Percentiles rank a stretch among this genome's conserved stretches.
Conservation (phyloP, 176 grass and related monocot genomes). For the Avena sativa region DNA sequence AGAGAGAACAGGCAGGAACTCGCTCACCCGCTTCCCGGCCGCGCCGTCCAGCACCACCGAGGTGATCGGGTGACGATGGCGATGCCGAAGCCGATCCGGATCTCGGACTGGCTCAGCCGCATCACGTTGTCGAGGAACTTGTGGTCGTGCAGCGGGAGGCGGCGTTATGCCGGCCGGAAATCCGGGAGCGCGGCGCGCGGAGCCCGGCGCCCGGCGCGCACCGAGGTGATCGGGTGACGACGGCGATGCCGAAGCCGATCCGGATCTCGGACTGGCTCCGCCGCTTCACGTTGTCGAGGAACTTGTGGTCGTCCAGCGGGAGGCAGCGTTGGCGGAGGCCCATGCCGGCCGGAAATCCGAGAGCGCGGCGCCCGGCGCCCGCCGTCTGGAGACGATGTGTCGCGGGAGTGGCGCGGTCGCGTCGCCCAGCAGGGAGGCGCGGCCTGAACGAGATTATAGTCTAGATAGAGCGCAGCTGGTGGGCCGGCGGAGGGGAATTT, state of each 20-base stretch:
- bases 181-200: too few species aligned
- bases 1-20: constrained; percentile 83
- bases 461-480: too few species aligned
- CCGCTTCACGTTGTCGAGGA: too few species aligned
- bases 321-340: constrained; percentile 27
- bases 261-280: too few species aligned
- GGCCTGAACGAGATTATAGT: too few species aligned
- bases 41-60: constrained; percentile 57
- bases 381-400: not conserved
- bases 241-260: too few species aligned
- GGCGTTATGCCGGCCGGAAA: not conserved
- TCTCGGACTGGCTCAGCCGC: constrained; percentile 26
- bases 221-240: too few species aligned
- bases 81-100: constrained; percentile 79
- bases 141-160: constrained; percentile 50
- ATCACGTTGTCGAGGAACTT: constrained; percentile 91
- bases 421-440: too few species aligned
- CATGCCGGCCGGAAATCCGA: constrained; percentile 36
- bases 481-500: too few species aligned
- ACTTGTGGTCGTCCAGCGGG: too few species aligned
- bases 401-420: constrained; percentile 52
- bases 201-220: too few species aligned
- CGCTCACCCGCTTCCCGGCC: constrained; percentile 73
- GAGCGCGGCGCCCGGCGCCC: constrained; percentile 30
- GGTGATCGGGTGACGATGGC: constrained; percentile 55